These are phyloP conservation scores for Pyricularia sp. DNA, from an alignment of 2,329 filamentous ascomycete genomes.

Conservation along the genomic window DNA sequence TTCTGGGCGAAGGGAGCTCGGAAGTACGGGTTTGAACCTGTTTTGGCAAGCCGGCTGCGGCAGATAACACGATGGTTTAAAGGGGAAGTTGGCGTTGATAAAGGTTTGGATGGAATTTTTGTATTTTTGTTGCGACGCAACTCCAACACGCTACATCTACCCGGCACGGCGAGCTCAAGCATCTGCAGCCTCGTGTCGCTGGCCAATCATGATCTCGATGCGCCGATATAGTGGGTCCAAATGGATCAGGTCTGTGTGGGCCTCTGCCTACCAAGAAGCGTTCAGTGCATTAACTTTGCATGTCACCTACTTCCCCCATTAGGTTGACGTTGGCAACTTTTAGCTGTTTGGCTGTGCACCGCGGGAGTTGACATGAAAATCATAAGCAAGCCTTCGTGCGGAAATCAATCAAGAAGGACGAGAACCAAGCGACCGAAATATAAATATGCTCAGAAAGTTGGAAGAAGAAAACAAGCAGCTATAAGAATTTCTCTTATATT, in stretches of 20 bases:
- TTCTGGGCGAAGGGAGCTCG: background rate
- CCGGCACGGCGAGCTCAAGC: background rate
- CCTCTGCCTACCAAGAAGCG: no score
- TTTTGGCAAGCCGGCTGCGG: background rate
- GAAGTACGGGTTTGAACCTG: background rate
- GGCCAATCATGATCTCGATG: background rate
- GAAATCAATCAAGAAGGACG: background rate
- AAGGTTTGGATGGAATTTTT: background rate
- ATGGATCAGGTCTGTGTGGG: background rate
- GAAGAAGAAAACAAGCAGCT: no score
- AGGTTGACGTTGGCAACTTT: background rate
- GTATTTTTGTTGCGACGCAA: background rate
- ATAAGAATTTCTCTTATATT: background rate
- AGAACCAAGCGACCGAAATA: background rate
- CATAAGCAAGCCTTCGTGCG: background rate
- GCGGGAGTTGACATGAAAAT: background rate
- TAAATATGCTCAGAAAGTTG: background rate
- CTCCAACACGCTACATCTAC: constrained; percentile 1
- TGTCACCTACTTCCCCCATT: no score
- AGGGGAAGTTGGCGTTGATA: background rate
- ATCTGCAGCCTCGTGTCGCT: background rate
- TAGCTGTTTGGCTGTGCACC: background rate
- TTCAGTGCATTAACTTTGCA: no score
- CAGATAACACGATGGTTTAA: background rate
- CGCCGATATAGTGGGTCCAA: background rate